phyloP scores from a whole-genome alignment of 164 flowering plant genomes.

The Vitis riparia region DNA sequence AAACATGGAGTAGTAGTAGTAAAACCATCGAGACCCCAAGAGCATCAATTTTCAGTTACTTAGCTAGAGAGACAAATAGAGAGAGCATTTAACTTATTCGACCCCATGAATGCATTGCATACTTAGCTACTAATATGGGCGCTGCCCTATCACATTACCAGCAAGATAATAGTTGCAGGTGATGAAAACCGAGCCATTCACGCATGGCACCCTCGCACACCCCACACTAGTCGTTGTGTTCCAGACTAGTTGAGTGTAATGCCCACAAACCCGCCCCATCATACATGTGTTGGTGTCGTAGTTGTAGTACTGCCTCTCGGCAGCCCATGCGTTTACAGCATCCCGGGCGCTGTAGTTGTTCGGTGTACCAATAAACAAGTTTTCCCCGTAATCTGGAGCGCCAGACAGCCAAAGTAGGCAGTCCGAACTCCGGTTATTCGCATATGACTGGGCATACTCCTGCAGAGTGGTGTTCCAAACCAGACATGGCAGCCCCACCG shows the following conservation, averaged over 20 bases:
- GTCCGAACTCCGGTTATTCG: constrained; percentile 9
- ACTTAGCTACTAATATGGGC: neutral
- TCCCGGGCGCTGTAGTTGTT: neutral
- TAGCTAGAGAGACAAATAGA: no score
- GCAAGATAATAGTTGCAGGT: constrained; percentile 8
- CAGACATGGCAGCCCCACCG: constrained; percentile 9
- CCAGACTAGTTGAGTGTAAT: constrained; percentile 25
- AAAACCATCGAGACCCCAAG: no score
- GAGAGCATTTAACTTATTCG: no score
- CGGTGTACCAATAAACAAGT: constrained; percentile 15
- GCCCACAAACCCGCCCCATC: constrained; percentile 7
- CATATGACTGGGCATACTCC: constrained; percentile 8
- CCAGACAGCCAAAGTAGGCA: constrained; percentile 13
- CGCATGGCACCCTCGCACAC: constrained; percentile 14
- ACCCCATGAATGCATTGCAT: no score
- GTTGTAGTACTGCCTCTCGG: constrained; percentile 7
- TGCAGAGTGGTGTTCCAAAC: constrained; percentile 7
- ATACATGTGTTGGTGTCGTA: constrained; percentile 4
- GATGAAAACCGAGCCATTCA: neutral
- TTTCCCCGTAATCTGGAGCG: constrained; percentile 15
- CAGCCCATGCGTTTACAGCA: constrained; percentile 3
- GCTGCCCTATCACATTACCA: constrained; percentile 3
- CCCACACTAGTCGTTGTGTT: constrained; percentile 7
- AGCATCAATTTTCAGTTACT: no score
- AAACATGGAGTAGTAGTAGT: no score